Base-by-base conservation (phyloP, 805 yeast species). In the Wickerhamiella parazyma region DNA sequence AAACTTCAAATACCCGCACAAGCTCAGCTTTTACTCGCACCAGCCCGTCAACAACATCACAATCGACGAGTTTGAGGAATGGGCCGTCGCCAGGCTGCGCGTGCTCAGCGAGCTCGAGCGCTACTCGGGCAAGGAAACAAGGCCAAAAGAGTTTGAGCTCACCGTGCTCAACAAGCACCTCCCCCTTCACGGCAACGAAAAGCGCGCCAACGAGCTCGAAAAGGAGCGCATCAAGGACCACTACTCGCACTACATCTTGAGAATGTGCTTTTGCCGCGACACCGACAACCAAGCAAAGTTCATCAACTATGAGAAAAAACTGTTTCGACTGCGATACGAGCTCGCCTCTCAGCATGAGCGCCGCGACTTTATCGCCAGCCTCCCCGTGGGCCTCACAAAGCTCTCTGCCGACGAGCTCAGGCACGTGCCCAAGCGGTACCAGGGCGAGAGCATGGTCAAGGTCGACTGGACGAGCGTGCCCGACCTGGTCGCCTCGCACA, bases 41-140 rank as follows among this genome's bases (percentile, higher is more conserved):
- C 91, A 94, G 9, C 97, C 97, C 0, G 63, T 70, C 25, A 76
- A 78, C 11, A 97, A 91, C 61, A 78, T 91, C 54, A 84, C 96
- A 0, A 62, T 91, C 14, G 96, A 87, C 50, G 83, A 91, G 55
- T 91, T 91, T 61, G 98, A 91, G 63, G 69, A 71, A 4, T 91
- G 96, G 95, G 97, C 97, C 4, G 79, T 91, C 44, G 97, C 89
- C 56, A 66, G 99, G 47, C 68, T 89, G 49, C 77, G 80, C 56
- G 74, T 91, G 7, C 67, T 91, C 46, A 72, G 86, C 44, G 95
- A 85, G 57, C 78, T 91, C 41, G 96, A 89, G 55, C 69, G 93
- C 52, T 20, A 17, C 5, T 17, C 26, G 19, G 76, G 78, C 47
- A 75, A 76, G 54, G 60, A 71, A 1, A 56, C 72, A 38, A 19